Conservation (phyloP, 1,139 yeast genomes). For the Taiozyma sp. region DNA sequence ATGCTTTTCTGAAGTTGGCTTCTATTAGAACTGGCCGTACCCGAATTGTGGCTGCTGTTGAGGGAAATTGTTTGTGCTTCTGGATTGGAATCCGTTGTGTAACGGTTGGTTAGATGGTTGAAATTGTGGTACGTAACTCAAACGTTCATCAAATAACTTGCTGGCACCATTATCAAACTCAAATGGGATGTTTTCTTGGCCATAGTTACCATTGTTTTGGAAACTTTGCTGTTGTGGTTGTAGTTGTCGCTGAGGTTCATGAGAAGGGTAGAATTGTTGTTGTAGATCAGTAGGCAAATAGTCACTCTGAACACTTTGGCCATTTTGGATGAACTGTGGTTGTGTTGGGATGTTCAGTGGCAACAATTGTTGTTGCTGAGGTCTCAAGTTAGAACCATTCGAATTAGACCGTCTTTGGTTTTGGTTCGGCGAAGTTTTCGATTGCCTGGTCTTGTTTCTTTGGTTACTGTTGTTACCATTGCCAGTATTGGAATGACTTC, state of each 20-base stretch:
- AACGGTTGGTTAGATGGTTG: background rate
- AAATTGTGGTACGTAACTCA: background rate
- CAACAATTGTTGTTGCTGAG: slow-evolving; percentile 6
- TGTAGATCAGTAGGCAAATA: background rate
- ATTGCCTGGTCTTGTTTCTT: slow-evolving; percentile 13
- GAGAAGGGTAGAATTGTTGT: background rate
- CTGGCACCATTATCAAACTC: background rate
- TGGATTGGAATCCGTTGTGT: background rate
- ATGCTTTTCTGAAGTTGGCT: background rate
- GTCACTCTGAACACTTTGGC: background rate
- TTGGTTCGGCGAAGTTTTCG: slow-evolving; percentile 15
- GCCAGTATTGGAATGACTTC: slow-evolving; percentile 21
- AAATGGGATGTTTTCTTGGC: background rate
- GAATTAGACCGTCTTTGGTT: slow-evolving; percentile 16
- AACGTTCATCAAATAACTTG: background rate
- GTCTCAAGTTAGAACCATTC: slow-evolving; percentile 1
- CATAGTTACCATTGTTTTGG: background rate
- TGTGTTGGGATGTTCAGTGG: background rate
- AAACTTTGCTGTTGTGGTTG: slow-evolving; percentile 4
- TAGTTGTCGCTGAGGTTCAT: slow-evolving; percentile 5
- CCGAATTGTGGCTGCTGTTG: background rate
- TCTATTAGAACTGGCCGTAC: background rate
- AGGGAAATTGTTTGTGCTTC: background rate
- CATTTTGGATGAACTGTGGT: background rate
- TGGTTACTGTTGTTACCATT: background rate